These are phyloP conservation scores for Cyberlindnera mississippiensis DNA, from an alignment of 805 yeast genomes.

Conservation along the genomic window DNA sequence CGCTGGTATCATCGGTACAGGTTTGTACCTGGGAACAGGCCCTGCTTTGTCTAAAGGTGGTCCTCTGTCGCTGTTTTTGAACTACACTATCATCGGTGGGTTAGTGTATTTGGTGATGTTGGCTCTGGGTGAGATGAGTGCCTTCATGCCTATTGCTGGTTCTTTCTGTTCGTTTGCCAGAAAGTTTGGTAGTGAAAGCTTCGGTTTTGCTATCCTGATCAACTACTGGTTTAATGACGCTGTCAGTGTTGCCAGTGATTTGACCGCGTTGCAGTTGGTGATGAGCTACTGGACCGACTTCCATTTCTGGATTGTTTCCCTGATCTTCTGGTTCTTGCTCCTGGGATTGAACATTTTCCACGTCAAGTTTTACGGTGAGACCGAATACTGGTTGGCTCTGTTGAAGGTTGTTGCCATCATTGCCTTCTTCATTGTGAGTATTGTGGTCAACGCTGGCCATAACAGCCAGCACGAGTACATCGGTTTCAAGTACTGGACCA, in stretches of 20 bases:
- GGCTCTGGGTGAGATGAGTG: constrained; percentile 59
- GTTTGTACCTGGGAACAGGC: constrained; percentile 54
- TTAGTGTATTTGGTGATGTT: constrained; percentile 54
- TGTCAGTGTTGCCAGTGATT: constrained; percentile 50
- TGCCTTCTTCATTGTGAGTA: constrained; percentile 54
- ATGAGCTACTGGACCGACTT: constrained; percentile 49
- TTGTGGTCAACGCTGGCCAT: constrained; percentile 43
- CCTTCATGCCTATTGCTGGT: constrained; percentile 52
- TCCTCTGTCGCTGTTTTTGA: constrained; percentile 30
- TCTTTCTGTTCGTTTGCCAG: constrained; percentile 54
- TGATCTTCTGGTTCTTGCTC: constrained; percentile 49
- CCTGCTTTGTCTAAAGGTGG: constrained; percentile 41
- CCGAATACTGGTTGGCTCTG: constrained; percentile 60
- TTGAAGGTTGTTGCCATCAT: constrained; percentile 59
- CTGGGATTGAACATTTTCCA: constrained; percentile 46
- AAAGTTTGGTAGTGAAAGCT: constrained; percentile 47
- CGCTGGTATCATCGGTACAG: constrained; percentile 82
- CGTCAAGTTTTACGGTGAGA: constrained; percentile 54
- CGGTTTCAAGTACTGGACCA: constrained; percentile 48
- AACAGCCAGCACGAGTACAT: constrained; percentile 42
- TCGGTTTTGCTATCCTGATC: constrained; percentile 39
- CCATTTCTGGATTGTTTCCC: constrained; percentile 50
- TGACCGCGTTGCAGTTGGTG: constrained; percentile 53
- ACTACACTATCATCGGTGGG: constrained; percentile 43
- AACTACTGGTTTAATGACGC: constrained; percentile 33